phyloP scores from a whole-genome alignment of 2,329 filamentous ascomycete species.

The Ophiostoma sp. region DNA sequence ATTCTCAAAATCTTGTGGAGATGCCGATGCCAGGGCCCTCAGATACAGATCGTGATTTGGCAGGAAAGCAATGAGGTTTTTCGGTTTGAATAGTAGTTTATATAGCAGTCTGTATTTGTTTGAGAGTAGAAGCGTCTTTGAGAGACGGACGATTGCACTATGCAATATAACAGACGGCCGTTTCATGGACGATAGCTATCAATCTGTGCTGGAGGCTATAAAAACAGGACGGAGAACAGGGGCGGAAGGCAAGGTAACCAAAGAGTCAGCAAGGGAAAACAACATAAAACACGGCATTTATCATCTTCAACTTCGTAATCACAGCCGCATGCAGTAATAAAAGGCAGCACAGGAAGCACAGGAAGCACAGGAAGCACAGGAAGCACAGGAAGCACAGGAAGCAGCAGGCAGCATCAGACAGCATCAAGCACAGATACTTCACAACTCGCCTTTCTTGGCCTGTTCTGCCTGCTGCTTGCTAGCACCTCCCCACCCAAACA shows the following conservation, averaged over 20 bases:
- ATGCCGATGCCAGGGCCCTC: too few species aligned
- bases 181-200: neutral
- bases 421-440: neutral
- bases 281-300: neutral
- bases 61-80: too few species aligned
- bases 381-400: too few species aligned
- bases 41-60: too few species aligned
- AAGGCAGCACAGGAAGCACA: neutral
- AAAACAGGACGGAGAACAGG: neutral
- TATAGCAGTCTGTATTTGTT: neutral
- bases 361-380: neutral
- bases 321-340: neutral
- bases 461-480: slow-evolving; percentile 2
- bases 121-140: neutral
- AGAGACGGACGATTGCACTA: neutral
- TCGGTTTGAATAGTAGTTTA: too few species aligned
- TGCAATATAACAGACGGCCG: too few species aligned
- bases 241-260: neutral
- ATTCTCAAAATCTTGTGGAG: too few species aligned
- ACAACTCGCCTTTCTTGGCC: slow-evolving; percentile 22
- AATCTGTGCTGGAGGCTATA: slow-evolving; percentile 8
- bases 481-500: slow-evolving; percentile 28
- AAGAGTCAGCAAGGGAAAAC: neutral
- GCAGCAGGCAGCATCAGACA: neutral
- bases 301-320: neutral